Conservation (phyloP, 176 grass and related monocot genomes). For the Cenchrus purpureus region DNA sequence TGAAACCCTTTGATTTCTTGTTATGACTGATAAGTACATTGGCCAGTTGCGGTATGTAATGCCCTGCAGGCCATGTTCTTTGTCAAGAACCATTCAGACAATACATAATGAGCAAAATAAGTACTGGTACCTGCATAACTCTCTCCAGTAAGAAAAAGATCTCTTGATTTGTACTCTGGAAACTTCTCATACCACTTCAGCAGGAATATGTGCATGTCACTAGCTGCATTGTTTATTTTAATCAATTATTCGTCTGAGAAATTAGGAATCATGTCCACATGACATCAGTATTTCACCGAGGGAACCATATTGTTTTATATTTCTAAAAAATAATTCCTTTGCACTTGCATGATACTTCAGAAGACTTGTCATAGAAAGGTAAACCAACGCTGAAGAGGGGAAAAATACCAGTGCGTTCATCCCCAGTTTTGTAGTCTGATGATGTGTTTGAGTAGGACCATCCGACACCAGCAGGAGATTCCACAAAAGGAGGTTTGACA, state of each 20-base stretch:
- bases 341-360: neutral
- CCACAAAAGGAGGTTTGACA: constrained; percentile 92
- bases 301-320: neutral
- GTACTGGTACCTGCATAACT: constrained; percentile 77
- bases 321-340: neutral
- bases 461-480: constrained; percentile 89
- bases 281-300: neutral
- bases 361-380: neutral
- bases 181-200: constrained; percentile 90
- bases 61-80: constrained; percentile 53
- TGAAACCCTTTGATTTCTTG: constrained; percentile 78
- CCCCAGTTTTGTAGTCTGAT: constrained; percentile 79
- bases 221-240: constrained; percentile 53
- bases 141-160: constrained; percentile 88
- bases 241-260: neutral
- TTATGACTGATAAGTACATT: constrained; percentile 82
- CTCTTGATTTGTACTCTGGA: constrained; percentile 71
- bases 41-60: constrained; percentile 93
- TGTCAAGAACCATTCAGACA: neutral
- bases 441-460: constrained; percentile 97
- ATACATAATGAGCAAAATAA: neutral
- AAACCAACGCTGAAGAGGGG: neutral
- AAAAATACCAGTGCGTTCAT: constrained; percentile 19
- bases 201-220: constrained; percentile 79
- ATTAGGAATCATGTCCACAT: too few relatives aligned